These are phyloP conservation scores for Stylonectria norvegica DNA, from an alignment of 2,329 filamentous ascomycete species.

Conservation along the genomic window DNA sequence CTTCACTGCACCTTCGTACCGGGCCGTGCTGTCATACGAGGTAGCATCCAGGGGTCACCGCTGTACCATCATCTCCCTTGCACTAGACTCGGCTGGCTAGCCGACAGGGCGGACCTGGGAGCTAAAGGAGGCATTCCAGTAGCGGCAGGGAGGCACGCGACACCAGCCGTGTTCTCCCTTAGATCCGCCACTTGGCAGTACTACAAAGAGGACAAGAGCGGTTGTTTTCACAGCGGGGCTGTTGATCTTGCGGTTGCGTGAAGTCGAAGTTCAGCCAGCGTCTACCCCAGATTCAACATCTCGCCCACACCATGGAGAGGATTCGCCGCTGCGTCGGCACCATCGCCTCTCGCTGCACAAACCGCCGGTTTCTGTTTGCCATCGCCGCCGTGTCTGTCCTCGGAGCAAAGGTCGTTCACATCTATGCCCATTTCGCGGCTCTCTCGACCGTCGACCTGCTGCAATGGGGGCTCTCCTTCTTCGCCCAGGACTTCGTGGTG, in stretches of 20 bases:
- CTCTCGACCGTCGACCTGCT: slow-evolving; percentile 15
- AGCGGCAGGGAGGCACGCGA: not conserved
- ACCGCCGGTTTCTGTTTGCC: slow-evolving; percentile 20
- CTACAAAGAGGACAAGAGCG: not conserved
- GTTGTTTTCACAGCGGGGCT: not conserved
- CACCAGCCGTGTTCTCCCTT: not conserved
- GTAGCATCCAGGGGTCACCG: too few species aligned
- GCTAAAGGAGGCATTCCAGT: not conserved
- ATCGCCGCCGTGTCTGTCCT: slow-evolving; percentile 19
- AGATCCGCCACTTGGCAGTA: not conserved
- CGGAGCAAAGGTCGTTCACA: slow-evolving; percentile 21
- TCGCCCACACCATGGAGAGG: not conserved
- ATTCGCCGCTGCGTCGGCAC: not conserved
- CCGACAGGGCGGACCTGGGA: not conserved
- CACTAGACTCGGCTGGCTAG: not conserved
- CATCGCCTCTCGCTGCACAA: slow-evolving; percentile 3
- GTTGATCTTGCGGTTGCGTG: not conserved
- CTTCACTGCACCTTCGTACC: too few species aligned
- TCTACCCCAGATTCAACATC: not conserved
- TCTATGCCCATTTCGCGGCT: slow-evolving; percentile 19
- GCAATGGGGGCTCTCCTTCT: slow-evolving; percentile 24
- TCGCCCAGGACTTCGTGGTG: slow-evolving; percentile 22
- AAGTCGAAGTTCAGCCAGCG: not conserved
- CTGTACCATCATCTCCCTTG: too few species aligned
- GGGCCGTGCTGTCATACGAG: too few species aligned